Conservation (phyloP, 345 rosid species). For the Eucalyptus sp. region DNA sequence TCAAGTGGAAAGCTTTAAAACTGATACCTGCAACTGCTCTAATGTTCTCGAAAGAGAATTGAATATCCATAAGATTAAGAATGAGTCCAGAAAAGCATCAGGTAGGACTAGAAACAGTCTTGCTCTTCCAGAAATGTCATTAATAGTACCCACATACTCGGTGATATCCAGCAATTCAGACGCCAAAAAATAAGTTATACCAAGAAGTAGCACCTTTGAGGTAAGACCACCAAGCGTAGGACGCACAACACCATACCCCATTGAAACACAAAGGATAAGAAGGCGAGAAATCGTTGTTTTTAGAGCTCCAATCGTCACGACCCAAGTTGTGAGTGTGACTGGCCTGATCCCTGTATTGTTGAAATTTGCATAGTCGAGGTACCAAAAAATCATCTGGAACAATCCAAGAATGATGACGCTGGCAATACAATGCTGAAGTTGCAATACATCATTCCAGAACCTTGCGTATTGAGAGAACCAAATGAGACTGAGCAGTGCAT, state of each 20-base stretch:
- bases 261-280: slow-evolving; percentile 72
- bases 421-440: slow-evolving; percentile 85
- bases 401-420: slow-evolving; percentile 65
- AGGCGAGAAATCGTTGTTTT: slow-evolving; percentile 69
- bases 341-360: slow-evolving; percentile 75
- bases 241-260: slow-evolving; percentile 97
- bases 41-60: slow-evolving; percentile 79
- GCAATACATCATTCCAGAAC: slow-evolving; percentile 76
- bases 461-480: slow-evolving; percentile 83
- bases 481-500: slow-evolving; percentile 46
- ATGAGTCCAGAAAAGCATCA: slow-evolving; percentile 90
- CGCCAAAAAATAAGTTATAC: slow-evolving; percentile 81
- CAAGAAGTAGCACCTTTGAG: slow-evolving; percentile 85
- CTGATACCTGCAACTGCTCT: slow-evolving; percentile 75
- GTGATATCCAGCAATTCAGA: slow-evolving; percentile 80
- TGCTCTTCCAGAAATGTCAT: slow-evolving; percentile 85
- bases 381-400: slow-evolving; percentile 94
- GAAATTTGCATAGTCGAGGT: slow-evolving; percentile 69
- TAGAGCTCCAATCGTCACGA: slow-evolving; percentile 83
- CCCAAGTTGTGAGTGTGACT: slow-evolving; percentile 70
- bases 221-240: slow-evolving; percentile 98
- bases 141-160: slow-evolving; percentile 82
- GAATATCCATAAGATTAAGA: slow-evolving; percentile 90
- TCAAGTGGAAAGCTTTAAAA: neutral
- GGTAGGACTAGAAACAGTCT: slow-evolving; percentile 84